Conservation (phyloP, 177 flowering plant species). For the Telopea speciosissima region DNA sequence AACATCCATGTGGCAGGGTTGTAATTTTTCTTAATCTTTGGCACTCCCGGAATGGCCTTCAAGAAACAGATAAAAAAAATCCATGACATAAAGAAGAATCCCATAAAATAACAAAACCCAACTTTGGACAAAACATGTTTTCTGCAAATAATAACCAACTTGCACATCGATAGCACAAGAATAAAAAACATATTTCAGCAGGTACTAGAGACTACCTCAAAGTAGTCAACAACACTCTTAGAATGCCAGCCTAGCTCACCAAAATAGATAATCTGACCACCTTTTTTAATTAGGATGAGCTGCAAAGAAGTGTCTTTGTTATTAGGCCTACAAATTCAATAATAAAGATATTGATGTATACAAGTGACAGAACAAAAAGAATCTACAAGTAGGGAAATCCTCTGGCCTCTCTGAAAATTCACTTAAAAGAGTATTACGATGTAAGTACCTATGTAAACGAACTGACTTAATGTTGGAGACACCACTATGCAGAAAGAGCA, state of each 20-base stretch:
- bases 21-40: slow-evolving; percentile 38
- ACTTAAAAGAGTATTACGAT: too few relatives aligned
- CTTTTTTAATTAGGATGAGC: slow-evolving; percentile 44
- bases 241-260: slow-evolving; percentile 52
- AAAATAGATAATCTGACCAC: slow-evolving; percentile 46
- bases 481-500: too few relatives aligned
- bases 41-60: slow-evolving; percentile 41
- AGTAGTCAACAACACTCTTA: slow-evolving; percentile 40
- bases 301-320: slow-evolving; percentile 14
- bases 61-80: not conserved
- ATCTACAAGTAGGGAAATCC: too few relatives aligned
- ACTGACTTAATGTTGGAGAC: too few relatives aligned
- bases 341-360: too few relatives aligned
- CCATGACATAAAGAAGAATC: too few relatives aligned
- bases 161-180: too few relatives aligned
- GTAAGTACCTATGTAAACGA: too few relatives aligned
- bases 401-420: too few relatives aligned
- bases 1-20: slow-evolving; percentile 70
- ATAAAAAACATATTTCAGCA: not conserved
- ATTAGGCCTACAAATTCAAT: not conserved
- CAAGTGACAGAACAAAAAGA: too few relatives aligned
- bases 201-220: slow-evolving; percentile 37
- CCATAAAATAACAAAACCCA: too few relatives aligned
- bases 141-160: not conserved
- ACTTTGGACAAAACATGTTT: too few relatives aligned